Evolutionary conservation across 1,284 basidiomycete genomes (phyloP), one percentile per base, ranked within the genome.

Genomic region (Dichomitus squalens): DNA sequence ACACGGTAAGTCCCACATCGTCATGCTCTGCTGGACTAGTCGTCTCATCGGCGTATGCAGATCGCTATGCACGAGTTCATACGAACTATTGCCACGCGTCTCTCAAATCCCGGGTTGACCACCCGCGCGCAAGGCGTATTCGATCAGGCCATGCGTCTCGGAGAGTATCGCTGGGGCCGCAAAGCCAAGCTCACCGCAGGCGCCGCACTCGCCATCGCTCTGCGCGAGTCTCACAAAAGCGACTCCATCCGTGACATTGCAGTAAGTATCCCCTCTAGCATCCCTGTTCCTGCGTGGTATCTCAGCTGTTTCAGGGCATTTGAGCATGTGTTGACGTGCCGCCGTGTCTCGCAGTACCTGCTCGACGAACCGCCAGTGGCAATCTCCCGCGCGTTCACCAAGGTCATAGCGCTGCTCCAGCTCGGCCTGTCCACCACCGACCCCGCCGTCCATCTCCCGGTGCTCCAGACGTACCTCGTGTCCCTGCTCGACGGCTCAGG

Each of bases 201-300:
- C 12, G 87, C 86, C 2, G 80, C 84, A 38, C 74, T 92, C 31
- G 79, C 83, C 21, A 76, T 91, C 55, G 85, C 88, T 6, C 74
- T 90, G 34, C 84, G 89, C 47, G 87, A 90, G 73, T 78, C 79
- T 54, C 81, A 77, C 64, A 84, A 82, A 57, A 83, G 85, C 40
- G 86, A 89, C 66, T 81, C 81, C 9, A 74, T 91, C 36, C 77
- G 74, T 51, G 85, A 90, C 60, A 84, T 92, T 60, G 85, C 88
- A 14, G 83, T 81, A 64, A 71, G 78, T 61, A 18, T 47, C 52
- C 29, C 43, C 29, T 52, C 34, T 38, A 33, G 50, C 27, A 27
- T 46, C 25, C 40, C 51, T 51, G 47, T 47, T 47, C 11, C 35
- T 50, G 51, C 43, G 33, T 36, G 53, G 52, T 50, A 41, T 55